phyloP scores from a whole-genome alignment of 176 grass and related monocot species.

The Juncus effusus region DNA sequence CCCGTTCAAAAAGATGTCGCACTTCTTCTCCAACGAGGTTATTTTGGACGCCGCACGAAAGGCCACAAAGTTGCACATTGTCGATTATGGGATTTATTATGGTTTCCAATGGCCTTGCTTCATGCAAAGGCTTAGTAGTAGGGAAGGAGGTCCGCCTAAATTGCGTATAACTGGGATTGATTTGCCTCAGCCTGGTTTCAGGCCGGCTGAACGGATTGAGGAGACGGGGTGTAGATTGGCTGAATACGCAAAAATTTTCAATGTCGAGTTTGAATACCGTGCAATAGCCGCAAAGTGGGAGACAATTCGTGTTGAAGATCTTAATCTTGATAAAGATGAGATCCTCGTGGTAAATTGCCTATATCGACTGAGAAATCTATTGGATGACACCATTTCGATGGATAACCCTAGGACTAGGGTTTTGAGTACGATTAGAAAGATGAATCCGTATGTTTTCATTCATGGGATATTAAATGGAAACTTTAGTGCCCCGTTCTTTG shows the following conservation, averaged over 20 bases:
- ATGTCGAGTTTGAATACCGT: conserved; percentile 39
- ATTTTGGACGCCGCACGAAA: conserved; percentile 31
- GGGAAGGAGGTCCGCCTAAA: conserved; percentile 24
- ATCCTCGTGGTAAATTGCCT: conserved; percentile 37
- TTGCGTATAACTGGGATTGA: conserved; percentile 49
- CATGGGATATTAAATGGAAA: conserved; percentile 37
- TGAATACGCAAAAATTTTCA: conserved; percentile 42
- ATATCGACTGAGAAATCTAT: conserved; percentile 36
- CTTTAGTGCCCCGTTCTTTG: conserved; percentile 33
- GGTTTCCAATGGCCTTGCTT: conserved; percentile 51
- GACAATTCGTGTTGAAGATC: conserved; percentile 34
- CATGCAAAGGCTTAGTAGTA: conserved; percentile 34
- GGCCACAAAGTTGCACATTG: conserved; percentile 36
- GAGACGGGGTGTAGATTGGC: conserved; percentile 37
- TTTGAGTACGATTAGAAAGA: conserved; percentile 31
- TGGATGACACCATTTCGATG: conserved; percentile 26
- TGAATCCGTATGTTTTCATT: conserved; percentile 42
- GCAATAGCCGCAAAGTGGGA: conserved; percentile 45
- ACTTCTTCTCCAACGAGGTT: conserved; percentile 29
- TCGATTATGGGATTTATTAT: conserved; percentile 40
- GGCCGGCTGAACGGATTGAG: conserved; percentile 36
- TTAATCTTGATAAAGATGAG: conserved; percentile 40
- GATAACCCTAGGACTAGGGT: conserved; percentile 43
- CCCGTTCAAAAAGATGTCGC: conserved; percentile 34
- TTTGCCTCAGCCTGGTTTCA: conserved; percentile 36